Evolutionary conservation across 2,329 filamentous ascomycete species (phyloP), one percentile per base, ranked within the genome.

Genomic region (Lachnellula willkommii): DNA sequence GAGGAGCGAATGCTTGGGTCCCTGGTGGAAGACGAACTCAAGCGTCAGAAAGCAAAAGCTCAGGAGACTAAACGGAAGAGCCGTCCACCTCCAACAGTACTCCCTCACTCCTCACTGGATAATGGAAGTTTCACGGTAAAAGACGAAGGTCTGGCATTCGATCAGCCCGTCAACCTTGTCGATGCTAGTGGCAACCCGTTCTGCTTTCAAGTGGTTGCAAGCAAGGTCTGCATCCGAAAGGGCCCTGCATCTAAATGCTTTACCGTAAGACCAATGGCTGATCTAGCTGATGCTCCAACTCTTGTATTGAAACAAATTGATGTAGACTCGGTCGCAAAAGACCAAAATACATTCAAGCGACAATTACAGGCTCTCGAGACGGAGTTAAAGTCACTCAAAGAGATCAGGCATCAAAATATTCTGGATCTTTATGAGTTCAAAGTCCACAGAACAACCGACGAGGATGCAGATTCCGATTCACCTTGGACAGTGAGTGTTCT

Each of bases 351-450:
- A 17, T 83, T 90, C 68, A 91, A 91, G 66, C 87, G 88, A 68
- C 82, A 88, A 60, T 77, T 96, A 51, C 86, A 90, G 66, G 79
- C 79, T 7, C 80, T 95, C 24, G 92, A 96, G 70, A 81, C 81
- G 42, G 82, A 88, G 57, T 77, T 99, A 37, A 88, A 93, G 61
- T 78, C 82, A 9, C 75, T 95, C 51, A 94, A 89, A 70, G 82
- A 81, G 62, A 75, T 94, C 40, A 81, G 83, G 4, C 90, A 96
- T 69, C 79, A 83, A 24, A 90, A 91, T 66, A 74, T 97, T 12
- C 79, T 94, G 45, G 84, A 88, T 50, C 78, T 97, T 39, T 77
- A 95, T 55, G 90, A 92, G 59, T 95, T 91, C 73, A 90, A 89
- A 64, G 88, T 96, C 59, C 79, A 87, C 55, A 70, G 60, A 55